Evolutionary conservation across 2,329 filamentous ascomycete genomes (phyloP).

Genomic region (Rhynchosporium agropyri): DNA sequence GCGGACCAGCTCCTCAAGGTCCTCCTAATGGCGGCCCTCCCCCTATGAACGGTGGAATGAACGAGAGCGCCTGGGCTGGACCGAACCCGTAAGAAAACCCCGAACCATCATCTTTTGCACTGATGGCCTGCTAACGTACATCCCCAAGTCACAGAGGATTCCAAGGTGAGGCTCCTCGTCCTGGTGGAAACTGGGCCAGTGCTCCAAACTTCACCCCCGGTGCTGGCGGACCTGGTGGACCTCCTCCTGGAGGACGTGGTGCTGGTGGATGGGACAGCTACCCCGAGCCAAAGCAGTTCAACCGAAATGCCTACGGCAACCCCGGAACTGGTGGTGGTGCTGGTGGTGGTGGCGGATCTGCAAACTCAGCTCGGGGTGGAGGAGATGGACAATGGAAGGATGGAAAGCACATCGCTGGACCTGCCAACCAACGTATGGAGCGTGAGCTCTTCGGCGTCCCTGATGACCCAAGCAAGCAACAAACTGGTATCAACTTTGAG

Average conservation of each 20-base stretch:
- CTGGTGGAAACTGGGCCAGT: slow-evolving; percentile 41
- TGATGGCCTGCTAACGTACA: slow-evolving; percentile 36
- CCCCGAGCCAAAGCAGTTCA: slow-evolving; percentile 40
- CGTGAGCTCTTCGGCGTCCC: slow-evolving; percentile 90
- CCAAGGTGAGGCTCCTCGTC: slow-evolving; percentile 43
- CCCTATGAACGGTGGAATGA: slow-evolving; percentile 52
- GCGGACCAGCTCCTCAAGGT: slow-evolving; percentile 36
- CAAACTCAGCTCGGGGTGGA: slow-evolving; percentile 68
- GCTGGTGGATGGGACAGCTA: slow-evolving; percentile 45
- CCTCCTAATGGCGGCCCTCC: slow-evolving; percentile 29
- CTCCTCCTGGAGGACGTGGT: slow-evolving; percentile 23
- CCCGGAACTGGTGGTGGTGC: slow-evolving; percentile 42
- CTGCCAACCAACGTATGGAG: slow-evolving; percentile 85
- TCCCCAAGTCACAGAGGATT: slow-evolving; percentile 52
- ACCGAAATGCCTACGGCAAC: slow-evolving; percentile 61
- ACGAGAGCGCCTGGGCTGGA: slow-evolving; percentile 62
- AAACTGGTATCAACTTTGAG: slow-evolving; percentile 99
- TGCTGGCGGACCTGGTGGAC: slow-evolving; percentile 37
- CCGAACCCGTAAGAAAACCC: slow-evolving; percentile 53
- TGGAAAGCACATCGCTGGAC: slow-evolving; percentile 92
- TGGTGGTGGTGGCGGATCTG: slow-evolving; percentile 46
- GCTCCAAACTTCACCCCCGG: slow-evolving; percentile 45
- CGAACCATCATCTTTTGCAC: slow-evolving; percentile 1
- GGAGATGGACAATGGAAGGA: slow-evolving; percentile 97
- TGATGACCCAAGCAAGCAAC: slow-evolving; percentile 93